These are phyloP conservation scores for Trichoderma arundinaceum DNA, from an alignment of 2,329 filamentous ascomycete genomes.

Conservation along the genomic window DNA sequence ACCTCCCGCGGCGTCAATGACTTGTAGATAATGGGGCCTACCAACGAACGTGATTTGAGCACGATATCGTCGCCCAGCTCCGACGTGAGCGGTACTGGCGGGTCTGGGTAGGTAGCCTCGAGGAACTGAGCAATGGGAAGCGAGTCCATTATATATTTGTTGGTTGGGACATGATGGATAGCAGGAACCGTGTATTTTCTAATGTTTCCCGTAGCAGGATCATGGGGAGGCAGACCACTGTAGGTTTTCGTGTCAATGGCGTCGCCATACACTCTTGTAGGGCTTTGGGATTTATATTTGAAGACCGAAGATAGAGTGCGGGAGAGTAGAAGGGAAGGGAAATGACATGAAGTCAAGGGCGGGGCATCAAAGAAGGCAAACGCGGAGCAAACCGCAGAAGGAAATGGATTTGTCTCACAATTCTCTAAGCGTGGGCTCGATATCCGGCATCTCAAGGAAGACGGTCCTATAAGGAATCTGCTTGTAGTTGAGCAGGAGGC, in stretches of 20 bases:
- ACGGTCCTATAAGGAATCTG: slow-evolving; percentile 7
- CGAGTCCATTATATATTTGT: slow-evolving; percentile 21
- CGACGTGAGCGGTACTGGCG: not conserved
- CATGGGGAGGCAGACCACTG: slow-evolving; percentile 6
- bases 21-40: not conserved
- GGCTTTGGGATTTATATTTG: not conserved
- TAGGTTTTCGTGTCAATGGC: not conserved
- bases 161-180: slow-evolving; percentile 15
- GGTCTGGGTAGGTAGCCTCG: slow-evolving; percentile 14
- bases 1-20: slow-evolving; percentile 13
- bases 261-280: not conserved
- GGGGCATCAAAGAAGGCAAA: too few species aligned
- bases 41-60: not conserved
- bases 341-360: too few species aligned
- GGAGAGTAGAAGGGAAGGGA: not conserved
- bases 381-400: too few species aligned
- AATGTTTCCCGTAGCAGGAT: slow-evolving; percentile 6
- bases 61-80: slow-evolving; percentile 18
- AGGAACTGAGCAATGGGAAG: slow-evolving; percentile 8
- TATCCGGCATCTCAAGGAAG: slow-evolving; percentile 25
- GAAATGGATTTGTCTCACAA: not conserved
- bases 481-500: slow-evolving; percentile 25
- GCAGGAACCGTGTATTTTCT: slow-evolving; percentile 15
- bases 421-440: slow-evolving; percentile 16
- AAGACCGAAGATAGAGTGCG: too few species aligned